Evolutionary conservation across 1,139 yeast species (phyloP).

Genomic region (Suzukiozyma palmioleophila): DNA sequence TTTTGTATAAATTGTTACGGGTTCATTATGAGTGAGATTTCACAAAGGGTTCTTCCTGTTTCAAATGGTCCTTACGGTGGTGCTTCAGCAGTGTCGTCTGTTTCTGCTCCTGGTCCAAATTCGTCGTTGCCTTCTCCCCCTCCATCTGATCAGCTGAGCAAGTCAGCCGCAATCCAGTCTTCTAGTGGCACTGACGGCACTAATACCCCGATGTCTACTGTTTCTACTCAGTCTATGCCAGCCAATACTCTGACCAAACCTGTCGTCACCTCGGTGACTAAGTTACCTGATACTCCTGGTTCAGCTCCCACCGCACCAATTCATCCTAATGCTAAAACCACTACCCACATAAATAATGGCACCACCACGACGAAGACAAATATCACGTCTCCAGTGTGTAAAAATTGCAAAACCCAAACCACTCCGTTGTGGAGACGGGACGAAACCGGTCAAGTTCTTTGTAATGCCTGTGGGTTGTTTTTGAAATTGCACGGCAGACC

Average conservation of each 20-base stretch:
- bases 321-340: conserved; percentile 49
- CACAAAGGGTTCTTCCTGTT: not conserved
- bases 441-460: conserved; percentile 86
- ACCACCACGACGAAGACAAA: conserved; percentile 45
- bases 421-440: conserved; percentile 96
- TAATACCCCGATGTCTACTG: too few relatives aligned
- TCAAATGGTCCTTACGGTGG: not conserved
- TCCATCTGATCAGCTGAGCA: too few relatives aligned
- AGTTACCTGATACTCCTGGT: conserved; percentile 2
- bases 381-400: conserved; percentile 69
- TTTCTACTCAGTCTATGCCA: too few relatives aligned
- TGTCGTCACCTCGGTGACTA: not conserved
- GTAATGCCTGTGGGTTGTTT: conserved; percentile 94
- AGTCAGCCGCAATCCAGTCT: too few relatives aligned
- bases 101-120: not conserved
- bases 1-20: too few relatives aligned
- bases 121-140: not conserved
- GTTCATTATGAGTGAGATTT: conserved; percentile 1
- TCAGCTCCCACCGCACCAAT: conserved; percentile 18
- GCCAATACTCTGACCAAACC: too few relatives aligned
- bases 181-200: too few relatives aligned
- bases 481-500: conserved; percentile 89
- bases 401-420: conserved; percentile 85
- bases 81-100: not conserved
- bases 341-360: conserved; percentile 40